Evolutionary conservation across 371 early-diverging fungal species (phyloP), one percentile per base, ranked within the genome.

Genomic region (Circinella minor): DNA sequence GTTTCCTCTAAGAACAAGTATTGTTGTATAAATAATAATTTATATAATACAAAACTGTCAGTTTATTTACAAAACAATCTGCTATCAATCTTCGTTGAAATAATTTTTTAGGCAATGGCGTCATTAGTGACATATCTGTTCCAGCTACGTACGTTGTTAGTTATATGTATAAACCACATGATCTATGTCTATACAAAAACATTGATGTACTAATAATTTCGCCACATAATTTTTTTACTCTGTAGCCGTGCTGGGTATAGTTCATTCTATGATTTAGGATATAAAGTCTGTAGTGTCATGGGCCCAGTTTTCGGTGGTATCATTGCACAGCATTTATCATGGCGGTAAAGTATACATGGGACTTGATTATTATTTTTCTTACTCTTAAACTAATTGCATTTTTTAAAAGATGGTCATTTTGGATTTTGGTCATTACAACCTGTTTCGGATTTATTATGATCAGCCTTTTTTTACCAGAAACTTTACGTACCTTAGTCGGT

Each of bases 401-500:
- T 15, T 13, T 51, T 51, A 51, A 51, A 10, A 81, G 84, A 63
- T 74, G 80, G 74, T 81, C 81, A 36, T 87, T 88, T 71, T 88
- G 90, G 88, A 63, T 87, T 38, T 71, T 88, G 51, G 65, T 81
- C 0, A 85, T 84, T 36, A 64, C 79, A 54, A 82, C 86, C 9
- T 80, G 79, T 15, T 27, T 78, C 7, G 72, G 82, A 36, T 76
- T 85, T 17, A 34, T 81, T 20, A 36, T 84, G 37, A 77, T 85
- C 14, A 36, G 80, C 14, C 77, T 89, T 67, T 78, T 87, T 51
- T 70, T 89, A 38, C 91, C 91, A 9, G 91, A 90, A 61, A 89
- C 91, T 0, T 79, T 87, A 34, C 84, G 83, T 36, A 68, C 76
- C 4, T 51, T 85, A 2, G 87, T 81, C 5, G 74, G 77, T 27